Conservation (phyloP, 495 filamentous ascomycete species). For the Evansstolkia leycettana region DNA sequence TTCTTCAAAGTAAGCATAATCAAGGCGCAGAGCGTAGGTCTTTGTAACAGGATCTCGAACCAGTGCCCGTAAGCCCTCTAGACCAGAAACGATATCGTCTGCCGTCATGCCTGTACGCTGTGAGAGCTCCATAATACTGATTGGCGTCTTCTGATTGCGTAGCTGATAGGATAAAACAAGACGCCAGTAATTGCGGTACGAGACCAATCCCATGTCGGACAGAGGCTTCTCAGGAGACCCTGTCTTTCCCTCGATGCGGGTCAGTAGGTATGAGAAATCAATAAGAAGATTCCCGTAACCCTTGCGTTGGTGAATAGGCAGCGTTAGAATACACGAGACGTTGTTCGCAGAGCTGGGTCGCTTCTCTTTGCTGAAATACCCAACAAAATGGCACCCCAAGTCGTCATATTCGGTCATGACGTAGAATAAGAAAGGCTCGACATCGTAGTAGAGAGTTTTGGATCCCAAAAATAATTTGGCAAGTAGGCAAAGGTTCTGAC, state of each 20-base stretch:
- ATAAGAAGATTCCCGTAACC: constrained; percentile 95
- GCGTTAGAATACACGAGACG: constrained; percentile 89
- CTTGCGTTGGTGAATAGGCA: constrained; percentile 93
- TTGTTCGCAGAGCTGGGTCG: constrained; percentile 91
- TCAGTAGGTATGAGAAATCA: constrained; percentile 95
- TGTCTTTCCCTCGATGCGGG: constrained; percentile 83
- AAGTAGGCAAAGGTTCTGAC: constrained; percentile 90
- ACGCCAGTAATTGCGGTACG: constrained; percentile 95
- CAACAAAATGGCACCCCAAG: constrained; percentile 89
- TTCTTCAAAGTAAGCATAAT: constrained; percentile 67
- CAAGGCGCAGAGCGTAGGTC: constrained; percentile 77
- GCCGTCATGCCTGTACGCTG: constrained; percentile 89
- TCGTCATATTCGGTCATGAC: constrained; percentile 96
- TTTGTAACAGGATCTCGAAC: constrained; percentile 83
- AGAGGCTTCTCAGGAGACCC: constrained; percentile 96
- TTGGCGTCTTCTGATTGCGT: constrained; percentile 45
- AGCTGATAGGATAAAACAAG: constrained; percentile 76
- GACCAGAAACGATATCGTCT: constrained; percentile 86
- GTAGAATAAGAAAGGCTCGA: constrained; percentile 97
- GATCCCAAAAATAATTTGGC: constrained; percentile 95
- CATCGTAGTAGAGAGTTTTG: constrained; percentile 97
- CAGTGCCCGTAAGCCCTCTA: constrained; percentile 79
- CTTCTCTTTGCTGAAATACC: constrained; percentile 99
- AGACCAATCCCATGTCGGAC: constrained; percentile 94
- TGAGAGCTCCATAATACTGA: constrained; percentile 72